Conservation (phyloP, 2,329 filamentous ascomycete genomes). For the Penicillium sp. region DNA sequence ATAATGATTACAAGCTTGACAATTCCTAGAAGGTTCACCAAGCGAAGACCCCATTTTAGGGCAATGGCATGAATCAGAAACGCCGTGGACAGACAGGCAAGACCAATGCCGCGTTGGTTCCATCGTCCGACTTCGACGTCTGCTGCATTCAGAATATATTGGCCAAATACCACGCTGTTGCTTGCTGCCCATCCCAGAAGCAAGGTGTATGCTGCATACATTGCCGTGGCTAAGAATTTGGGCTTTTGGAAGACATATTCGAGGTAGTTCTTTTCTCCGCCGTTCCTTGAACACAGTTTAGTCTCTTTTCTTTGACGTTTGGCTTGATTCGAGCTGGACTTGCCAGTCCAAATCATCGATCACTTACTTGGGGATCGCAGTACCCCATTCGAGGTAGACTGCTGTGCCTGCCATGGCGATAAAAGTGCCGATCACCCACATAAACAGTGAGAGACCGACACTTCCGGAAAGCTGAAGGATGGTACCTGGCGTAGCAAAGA, state of each 20-base stretch:
- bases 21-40: no score
- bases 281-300: slow-evolving; percentile 39
- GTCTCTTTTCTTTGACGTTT: not conserved
- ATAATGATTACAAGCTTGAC: no score
- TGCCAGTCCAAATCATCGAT: not conserved
- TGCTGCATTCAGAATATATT: no score
- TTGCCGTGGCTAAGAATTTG: slow-evolving; percentile 54
- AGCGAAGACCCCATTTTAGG: no score
- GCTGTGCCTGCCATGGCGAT: slow-evolving; percentile 49
- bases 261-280: slow-evolving; percentile 57
- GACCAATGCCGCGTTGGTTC: no score
- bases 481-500: slow-evolving; percentile 51
- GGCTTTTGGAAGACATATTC: slow-evolving; percentile 56
- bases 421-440: slow-evolving; percentile 52
- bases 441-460: slow-evolving; percentile 49
- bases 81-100: no score
- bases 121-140: no score
- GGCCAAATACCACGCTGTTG: no score
- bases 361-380: slow-evolving; percentile 47
- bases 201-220: slow-evolving; percentile 54
- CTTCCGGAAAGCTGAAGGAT: slow-evolving; percentile 48
- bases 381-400: slow-evolving; percentile 53
- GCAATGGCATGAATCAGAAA: no score
- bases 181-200: slow-evolving; percentile 50
- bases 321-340: not conserved